Evolutionary conservation across 2,329 filamentous ascomycete species (phyloP).

Genomic region (Ophiocordyceps australis): DNA sequence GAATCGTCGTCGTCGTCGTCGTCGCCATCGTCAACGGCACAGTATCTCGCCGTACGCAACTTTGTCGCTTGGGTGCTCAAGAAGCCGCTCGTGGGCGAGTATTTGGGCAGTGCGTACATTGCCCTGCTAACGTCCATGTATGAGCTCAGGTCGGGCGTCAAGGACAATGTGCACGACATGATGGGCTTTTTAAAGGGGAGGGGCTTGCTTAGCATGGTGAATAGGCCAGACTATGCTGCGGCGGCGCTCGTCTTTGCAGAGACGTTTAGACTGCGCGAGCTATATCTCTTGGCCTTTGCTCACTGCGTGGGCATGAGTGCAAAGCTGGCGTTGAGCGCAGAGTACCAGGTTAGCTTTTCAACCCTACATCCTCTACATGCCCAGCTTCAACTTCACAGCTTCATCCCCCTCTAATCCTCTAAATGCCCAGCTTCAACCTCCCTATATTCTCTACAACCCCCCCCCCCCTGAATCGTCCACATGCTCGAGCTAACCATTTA

Average conservation of each 20-base stretch:
- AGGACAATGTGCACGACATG: slow-evolving; percentile 42
- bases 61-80: slow-evolving; percentile 55
- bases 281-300: slow-evolving; percentile 57
- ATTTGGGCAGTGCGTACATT: slow-evolving; percentile 45
- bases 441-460: too few relatives aligned
- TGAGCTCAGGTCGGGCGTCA: slow-evolving; percentile 33
- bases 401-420: too few relatives aligned
- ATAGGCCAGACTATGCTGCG: slow-evolving; percentile 49
- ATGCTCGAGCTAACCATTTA: background rate
- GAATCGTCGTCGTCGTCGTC: too few relatives aligned
- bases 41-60: slow-evolving; percentile 55
- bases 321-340: slow-evolving; percentile 31
- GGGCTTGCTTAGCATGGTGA: slow-evolving; percentile 50
- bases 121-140: slow-evolving; percentile 47
- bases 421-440: too few relatives aligned
- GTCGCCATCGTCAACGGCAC: too few relatives aligned
- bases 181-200: slow-evolving; percentile 47
- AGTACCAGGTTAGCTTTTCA: slow-evolving; percentile 36
- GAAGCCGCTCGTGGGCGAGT: slow-evolving; percentile 47
- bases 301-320: slow-evolving; percentile 69
- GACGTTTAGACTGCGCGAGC: slow-evolving; percentile 37
- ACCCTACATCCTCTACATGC: too few relatives aligned
- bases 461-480: too few relatives aligned
- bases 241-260: slow-evolving; percentile 53
- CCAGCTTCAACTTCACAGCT: too few relatives aligned